These are phyloP conservation scores for Leptographium wingfieldii DNA, from an alignment of 2,329 filamentous ascomycete genomes.

Conservation along the genomic window DNA sequence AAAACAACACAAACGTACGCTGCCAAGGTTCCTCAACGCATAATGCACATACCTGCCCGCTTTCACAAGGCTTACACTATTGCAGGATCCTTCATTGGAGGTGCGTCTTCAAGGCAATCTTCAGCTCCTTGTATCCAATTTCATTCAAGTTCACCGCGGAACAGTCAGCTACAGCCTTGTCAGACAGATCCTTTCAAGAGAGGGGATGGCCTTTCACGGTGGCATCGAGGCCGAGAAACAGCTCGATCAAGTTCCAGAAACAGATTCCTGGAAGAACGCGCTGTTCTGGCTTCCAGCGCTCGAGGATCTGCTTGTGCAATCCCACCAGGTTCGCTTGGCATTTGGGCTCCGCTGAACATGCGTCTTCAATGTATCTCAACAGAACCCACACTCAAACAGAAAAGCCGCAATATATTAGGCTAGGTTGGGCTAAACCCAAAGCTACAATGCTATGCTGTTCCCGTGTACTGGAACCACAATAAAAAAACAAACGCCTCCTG, in stretches of 20 bases:
- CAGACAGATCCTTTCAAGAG: not conserved
- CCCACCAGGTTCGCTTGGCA: not conserved
- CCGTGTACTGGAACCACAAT: not conserved
- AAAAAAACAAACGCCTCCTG: not conserved
- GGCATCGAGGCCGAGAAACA: not conserved
- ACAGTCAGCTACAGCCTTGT: not conserved
- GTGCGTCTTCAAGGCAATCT: conserved; percentile 6
- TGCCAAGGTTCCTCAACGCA: not conserved
- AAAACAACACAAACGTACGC: conserved; percentile 8
- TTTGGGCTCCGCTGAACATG: not conserved
- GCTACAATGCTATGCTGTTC: not conserved
- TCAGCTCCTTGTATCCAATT: conserved; percentile 4
- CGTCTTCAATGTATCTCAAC: too few species aligned
- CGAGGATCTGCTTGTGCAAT: not conserved
- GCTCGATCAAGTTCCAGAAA: not conserved
- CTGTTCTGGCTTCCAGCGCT: conserved; percentile 7
- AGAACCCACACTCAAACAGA: too few species aligned
- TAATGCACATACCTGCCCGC: not conserved
- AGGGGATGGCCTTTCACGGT: not conserved
- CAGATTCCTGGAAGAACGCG: not conserved
- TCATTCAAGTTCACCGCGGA: not conserved
- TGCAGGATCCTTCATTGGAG: conserved; percentile 6
- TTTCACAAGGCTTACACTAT: not conserved
- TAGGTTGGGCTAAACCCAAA: too few species aligned
- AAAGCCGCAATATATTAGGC: too few species aligned